Percentiles rank a stretch among this genome's conserved stretches.
phyloP scores from a whole-genome alignment of 2,329 filamentous ascomycete genomes.

The Cytospora mali region DNA sequence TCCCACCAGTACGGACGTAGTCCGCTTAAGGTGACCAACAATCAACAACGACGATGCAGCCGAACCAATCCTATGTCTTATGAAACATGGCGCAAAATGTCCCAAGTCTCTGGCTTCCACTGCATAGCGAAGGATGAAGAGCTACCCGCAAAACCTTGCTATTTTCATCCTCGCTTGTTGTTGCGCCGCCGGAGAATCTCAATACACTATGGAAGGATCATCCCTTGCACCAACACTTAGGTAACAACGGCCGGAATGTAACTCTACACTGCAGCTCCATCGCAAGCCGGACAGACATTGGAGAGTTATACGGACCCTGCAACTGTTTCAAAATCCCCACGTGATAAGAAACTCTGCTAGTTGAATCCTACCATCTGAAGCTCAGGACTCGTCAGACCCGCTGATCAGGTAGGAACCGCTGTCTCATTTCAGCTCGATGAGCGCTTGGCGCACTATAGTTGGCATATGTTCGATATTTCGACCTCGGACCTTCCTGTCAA shows the following conservation, averaged over 20 bases:
- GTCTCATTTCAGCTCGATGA: slow-evolving; percentile 5
- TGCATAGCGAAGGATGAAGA: slow-evolving; percentile 1
- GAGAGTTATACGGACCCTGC: not conserved
- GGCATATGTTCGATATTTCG: not conserved
- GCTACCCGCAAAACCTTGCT: slow-evolving; percentile 12
- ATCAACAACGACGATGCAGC: not conserved
- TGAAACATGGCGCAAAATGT: not conserved
- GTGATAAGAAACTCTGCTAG: no score
- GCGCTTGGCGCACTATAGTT: slow-evolving; percentile 3
- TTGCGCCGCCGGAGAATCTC: not conserved
- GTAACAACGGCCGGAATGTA: not conserved
- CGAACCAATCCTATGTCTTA: slow-evolving; percentile 1
- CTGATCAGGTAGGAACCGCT: slow-evolving; percentile 2
- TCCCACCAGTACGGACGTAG: no score
- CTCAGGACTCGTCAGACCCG: not conserved
- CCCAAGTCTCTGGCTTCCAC: not conserved
- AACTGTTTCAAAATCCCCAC: not conserved
- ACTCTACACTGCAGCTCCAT: not conserved
- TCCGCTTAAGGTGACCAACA: not conserved
- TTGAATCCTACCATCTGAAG: not conserved
- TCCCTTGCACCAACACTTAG: not conserved
- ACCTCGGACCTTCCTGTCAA: not conserved
- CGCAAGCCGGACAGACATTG: not conserved
- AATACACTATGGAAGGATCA: not conserved
- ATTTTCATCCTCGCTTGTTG: slow-evolving; percentile 23